A percentile compares a stretch with the other conserved stretches of the same genome.
These are phyloP conservation scores for Chloris gayana DNA, from an alignment of 176 grass and related monocot species.

Conservation along the genomic window DNA sequence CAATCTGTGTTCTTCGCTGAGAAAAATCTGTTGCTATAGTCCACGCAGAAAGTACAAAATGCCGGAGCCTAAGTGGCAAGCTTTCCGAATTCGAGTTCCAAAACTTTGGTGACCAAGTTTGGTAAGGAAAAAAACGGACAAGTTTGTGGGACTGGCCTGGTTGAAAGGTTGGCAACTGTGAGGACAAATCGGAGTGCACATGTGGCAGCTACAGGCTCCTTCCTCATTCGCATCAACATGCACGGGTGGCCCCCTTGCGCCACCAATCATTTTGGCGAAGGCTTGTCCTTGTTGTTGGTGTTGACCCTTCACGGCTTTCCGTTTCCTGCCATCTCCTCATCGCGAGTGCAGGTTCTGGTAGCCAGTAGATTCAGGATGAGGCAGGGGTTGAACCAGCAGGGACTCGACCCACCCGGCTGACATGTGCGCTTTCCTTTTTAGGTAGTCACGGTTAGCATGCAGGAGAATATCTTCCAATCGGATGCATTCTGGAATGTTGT, in stretches of 20 bases:
- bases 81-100: conserved; percentile 26
- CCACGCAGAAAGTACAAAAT: not conserved
- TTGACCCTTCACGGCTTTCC: not conserved
- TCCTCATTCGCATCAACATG: conserved; percentile 19
- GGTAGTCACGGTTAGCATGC: not conserved
- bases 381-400: not conserved
- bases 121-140: not conserved
- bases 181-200: conserved; percentile 1
- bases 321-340: not conserved
- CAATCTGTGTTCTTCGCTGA: conserved; percentile 29
- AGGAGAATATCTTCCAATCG: not conserved
- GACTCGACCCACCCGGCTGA: too few relatives aligned
- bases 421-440: not conserved
- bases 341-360: not conserved
- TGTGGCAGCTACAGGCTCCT: conserved; percentile 14
- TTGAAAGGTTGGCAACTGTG: conserved; percentile 9
- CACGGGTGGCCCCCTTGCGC: not conserved
- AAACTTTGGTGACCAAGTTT: not conserved
- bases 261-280: conserved; percentile 8
- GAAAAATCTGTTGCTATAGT: conserved; percentile 30
- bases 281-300: not conserved
- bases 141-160: not conserved
- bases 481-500: not conserved
- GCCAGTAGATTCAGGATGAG: not conserved
- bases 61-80: conserved; percentile 9